Base-by-base conservation (phyloP, 2,329 filamentous ascomycete species). In the Pseudogymnoascus sp. region DNA sequence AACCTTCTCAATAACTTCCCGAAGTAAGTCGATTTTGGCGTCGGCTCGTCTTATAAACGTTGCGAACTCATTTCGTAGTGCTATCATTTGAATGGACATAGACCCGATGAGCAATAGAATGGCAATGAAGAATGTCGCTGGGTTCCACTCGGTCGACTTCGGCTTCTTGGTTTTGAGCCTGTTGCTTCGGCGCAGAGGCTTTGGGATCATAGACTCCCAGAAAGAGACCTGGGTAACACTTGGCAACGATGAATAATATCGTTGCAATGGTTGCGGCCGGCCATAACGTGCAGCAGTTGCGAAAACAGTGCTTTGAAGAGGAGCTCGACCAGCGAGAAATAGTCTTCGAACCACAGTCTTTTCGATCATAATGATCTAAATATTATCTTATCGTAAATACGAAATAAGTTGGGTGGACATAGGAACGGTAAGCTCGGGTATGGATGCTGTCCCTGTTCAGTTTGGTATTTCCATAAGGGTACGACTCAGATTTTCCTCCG, bases 81-180 rank as follows among this genome's bases (percentile, higher is more conserved):
- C 82, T 71, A 99, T 88, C 82, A 95, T 90, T 71, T 97, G 90
- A 69, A 99, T 97, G 12, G 93, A 90, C 81, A 97, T 96, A 66
- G 91, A 96, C 3, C 96, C 96, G 67, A 97, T 93, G 66, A 97
- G 82, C 42, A 92, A 79, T 71, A 92, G 92, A 66, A 93, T 90
- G 69, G 87, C 79, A 68, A 93, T 90, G 74, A 88, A 95, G 71
- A 91, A 93, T 0, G 88, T 92, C 18, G 89, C 89, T 2, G 90
- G 89, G 69, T 93, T 93, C 87, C 88, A 90, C 68, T 86, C 84
- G 71, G 84, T 88, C 14, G 82, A 77, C 67, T 81, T 83, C 23
- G 74, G 70, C 36, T 77, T 75, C 70, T 77, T 77, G 43, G 69
- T 67, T 40, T 63, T 49, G 66, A 70, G 14, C 69, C 72, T 61